phyloP scores from a whole-genome alignment of 495 filamentous ascomycete species.

The Aspergillus coremiiformis region DNA sequence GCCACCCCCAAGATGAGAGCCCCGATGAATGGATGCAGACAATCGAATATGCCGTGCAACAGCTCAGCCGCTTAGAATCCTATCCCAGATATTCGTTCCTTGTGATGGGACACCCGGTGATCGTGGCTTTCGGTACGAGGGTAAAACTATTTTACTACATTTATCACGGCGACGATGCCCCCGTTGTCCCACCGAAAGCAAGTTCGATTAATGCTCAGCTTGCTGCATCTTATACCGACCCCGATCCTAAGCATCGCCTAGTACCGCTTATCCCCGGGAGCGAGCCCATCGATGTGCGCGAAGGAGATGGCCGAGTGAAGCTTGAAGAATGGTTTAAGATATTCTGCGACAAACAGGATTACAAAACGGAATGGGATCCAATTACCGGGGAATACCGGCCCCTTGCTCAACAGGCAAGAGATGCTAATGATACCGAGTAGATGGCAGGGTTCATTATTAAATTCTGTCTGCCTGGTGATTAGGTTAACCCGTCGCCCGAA shows the following conservation, averaged over 20 bases:
- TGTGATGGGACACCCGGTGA: not conserved
- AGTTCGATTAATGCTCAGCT: not conserved
- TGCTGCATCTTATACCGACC: slow-evolving; percentile 6
- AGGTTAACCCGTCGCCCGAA: no score
- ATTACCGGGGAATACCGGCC: not conserved
- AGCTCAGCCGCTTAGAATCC: slow-evolving; percentile 1
- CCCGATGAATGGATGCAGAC: slow-evolving; percentile 13
- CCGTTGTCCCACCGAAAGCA: not conserved
- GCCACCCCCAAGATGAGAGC: slow-evolving; percentile 9
- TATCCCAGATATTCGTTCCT: not conserved
- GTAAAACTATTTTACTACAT: slow-evolving; percentile 16
- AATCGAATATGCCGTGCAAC: not conserved
- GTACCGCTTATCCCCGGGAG: slow-evolving; percentile 9
- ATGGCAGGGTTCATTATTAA: no score
- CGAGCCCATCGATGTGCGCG: slow-evolving; percentile 4
- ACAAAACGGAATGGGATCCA: slow-evolving; percentile 7
- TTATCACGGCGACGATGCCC: not conserved
- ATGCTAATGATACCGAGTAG: no score
- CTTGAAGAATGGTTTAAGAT: slow-evolving; percentile 8
- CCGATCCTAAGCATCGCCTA: slow-evolving; percentile 8
- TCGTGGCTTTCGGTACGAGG: slow-evolving; percentile 13
- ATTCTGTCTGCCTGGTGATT: no score
- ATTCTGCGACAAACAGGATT: not conserved
- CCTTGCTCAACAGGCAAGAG: not conserved
- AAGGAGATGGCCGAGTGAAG: not conserved